Evolutionary conservation across 75 land plant species (phyloP).

Genomic region (Ceratopteris richardii): DNA sequence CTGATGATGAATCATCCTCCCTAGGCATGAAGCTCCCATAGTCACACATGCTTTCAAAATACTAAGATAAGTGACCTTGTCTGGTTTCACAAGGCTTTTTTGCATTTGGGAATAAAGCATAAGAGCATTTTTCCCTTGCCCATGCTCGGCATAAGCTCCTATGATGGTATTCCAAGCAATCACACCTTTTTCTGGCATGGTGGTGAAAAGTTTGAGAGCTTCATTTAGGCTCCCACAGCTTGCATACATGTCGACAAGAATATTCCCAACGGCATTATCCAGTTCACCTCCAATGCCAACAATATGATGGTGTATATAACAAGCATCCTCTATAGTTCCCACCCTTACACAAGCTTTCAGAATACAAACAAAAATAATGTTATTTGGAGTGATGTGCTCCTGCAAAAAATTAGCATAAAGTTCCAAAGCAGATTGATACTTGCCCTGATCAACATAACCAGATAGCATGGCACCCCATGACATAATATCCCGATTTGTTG

Average conservation of each 20-base stretch:
- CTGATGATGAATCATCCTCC: conserved; percentile 42
- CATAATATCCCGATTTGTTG: conserved; percentile 9
- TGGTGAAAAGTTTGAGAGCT: conserved; percentile 26
- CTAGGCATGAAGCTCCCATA: conserved; percentile 7
- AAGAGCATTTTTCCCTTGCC: conserved; percentile 41
- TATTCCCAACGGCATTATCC: conserved; percentile 9
- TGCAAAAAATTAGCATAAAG: conserved; percentile 24
- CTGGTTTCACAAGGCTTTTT: conserved; percentile 28
- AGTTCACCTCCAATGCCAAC: conserved; percentile 17
- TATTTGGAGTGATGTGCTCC: conserved; percentile 25
- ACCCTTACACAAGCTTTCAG: conserved; percentile 40
- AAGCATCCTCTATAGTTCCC: conserved; percentile 21
- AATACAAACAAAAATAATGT: conserved; percentile 33
- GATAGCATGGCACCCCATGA: conserved; percentile 20
- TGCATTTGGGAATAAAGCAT: conserved; percentile 56
- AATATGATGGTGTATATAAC: conserved; percentile 33
- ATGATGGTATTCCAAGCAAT: conserved; percentile 35
- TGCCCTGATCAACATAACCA: conserved; percentile 7
- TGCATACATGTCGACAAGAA: conserved; percentile 29
- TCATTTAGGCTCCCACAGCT: conserved; percentile 28
- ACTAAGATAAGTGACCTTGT: conserved; percentile 2
- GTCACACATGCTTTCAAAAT: conserved; percentile 2
- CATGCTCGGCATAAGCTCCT: conserved; percentile 47
- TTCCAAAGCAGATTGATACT: conserved; percentile 22
- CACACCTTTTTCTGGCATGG: conserved; percentile 10